Percentiles rank a stretch among this genome's conserved stretches.
Conservation (phyloP, 2,329 filamentous ascomycete genomes). For the Sclerotinia spermophila region DNA sequence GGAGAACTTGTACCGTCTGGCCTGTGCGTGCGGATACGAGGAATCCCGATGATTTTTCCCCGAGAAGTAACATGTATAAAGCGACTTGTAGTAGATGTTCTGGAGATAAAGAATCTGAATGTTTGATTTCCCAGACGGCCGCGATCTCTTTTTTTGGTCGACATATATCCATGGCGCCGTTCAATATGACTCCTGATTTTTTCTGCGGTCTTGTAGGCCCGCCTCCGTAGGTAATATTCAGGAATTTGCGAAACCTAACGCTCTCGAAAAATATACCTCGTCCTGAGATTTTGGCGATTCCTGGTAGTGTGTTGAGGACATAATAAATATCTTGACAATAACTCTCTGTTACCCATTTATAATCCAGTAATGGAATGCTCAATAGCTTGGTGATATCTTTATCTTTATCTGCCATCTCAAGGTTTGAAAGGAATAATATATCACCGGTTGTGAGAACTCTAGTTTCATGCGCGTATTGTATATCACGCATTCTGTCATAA, state of each 20-base stretch:
- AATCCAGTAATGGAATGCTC: neutral
- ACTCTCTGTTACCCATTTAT: neutral
- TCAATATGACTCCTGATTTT: neutral
- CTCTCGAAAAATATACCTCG: neutral
- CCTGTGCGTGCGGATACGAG: conserved; percentile 14
- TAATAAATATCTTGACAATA: neutral
- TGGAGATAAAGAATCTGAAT: conserved; percentile 4
- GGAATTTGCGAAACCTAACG: neutral
- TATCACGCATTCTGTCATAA: neutral
- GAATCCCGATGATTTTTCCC: neutral
- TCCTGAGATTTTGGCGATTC: neutral
- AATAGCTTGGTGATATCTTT: conserved; percentile 8
- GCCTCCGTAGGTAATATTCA: neutral
- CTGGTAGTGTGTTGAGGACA: neutral
- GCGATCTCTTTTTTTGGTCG: neutral
- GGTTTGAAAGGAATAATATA: conserved; percentile 1
- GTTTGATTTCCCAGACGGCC: conserved; percentile 8
- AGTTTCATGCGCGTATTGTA: neutral
- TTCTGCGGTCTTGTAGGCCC: neutral
- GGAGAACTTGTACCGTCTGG: conserved; percentile 9
- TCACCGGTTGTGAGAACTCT: neutral
- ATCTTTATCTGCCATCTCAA: neutral
- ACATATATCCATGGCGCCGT: conserved; percentile 3
- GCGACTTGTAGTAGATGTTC: conserved; percentile 8
- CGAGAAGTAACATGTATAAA: conserved; percentile 12